Percentiles rank a stretch among this genome's conserved stretches.
phyloP scores from a whole-genome alignment of 495 filamentous ascomycete species.

The Tirmania nivea region DNA sequence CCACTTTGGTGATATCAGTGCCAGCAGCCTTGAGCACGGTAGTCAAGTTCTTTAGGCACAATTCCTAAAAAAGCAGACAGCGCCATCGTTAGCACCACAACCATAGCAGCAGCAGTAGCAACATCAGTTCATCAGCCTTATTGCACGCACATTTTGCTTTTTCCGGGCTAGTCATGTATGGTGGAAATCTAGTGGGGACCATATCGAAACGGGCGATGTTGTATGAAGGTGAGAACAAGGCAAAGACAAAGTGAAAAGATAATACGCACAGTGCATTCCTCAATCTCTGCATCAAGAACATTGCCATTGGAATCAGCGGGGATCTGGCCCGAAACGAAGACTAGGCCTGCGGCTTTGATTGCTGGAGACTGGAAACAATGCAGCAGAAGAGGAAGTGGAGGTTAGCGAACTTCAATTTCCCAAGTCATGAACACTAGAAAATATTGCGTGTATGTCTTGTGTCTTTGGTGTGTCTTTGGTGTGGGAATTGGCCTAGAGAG shows the following conservation, averaged over 20 bases:
- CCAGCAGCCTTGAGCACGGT: conserved; percentile 45
- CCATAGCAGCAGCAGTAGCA: background rate
- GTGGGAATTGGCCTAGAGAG: background rate
- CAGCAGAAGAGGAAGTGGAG: background rate
- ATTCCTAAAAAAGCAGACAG: conserved; percentile 2
- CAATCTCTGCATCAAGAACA: conserved; percentile 54
- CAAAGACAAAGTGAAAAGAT: conserved; percentile 16
- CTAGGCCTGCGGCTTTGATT: conserved; percentile 54
- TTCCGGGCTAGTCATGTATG: no score
- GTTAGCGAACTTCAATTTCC: background rate
- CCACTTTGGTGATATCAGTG: conserved; percentile 37
- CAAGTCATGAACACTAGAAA: no score
- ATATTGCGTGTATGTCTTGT: no score
- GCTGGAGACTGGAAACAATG: conserved; percentile 51
- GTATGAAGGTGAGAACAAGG: background rate
- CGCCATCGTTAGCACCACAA: no score
- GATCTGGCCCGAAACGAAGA: conserved; percentile 90
- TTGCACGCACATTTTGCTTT: no score
- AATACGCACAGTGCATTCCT: conserved; percentile 23
- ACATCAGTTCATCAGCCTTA: background rate
- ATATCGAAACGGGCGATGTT: background rate
- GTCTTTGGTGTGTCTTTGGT: no score
- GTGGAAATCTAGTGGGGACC: conserved; percentile 5
- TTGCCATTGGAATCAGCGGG: conserved; percentile 56
- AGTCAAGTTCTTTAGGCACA: conserved; percentile 35